phyloP scores from a whole-genome alignment of 768 basidiomycete genomes.

The Pleurotus cornucopiae region DNA sequence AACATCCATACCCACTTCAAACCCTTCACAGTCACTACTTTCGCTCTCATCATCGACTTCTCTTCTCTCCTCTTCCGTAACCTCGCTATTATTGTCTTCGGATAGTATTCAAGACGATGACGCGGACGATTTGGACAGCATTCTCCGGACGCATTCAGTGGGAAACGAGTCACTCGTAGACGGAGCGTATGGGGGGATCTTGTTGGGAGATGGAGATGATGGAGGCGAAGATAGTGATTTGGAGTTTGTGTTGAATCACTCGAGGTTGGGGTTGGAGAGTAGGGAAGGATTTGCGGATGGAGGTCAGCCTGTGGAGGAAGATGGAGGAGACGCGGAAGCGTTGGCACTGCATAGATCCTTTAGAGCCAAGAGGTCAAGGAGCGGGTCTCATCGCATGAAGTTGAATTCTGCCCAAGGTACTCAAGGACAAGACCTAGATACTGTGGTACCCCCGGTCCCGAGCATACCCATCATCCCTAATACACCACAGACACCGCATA shows the following conservation, averaged over 20 bases:
- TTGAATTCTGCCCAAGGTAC: not conserved
- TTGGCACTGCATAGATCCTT: constrained; percentile 16
- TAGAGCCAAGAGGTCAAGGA: constrained; percentile 18
- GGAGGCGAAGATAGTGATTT: constrained; percentile 14
- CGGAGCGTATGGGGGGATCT: constrained; percentile 30
- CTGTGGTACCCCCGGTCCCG: not conserved
- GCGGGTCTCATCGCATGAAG: constrained; percentile 19
- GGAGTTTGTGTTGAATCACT: constrained; percentile 7
- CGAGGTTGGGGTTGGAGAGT: not conserved
- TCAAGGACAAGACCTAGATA: too few relatives aligned
- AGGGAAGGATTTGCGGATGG: not conserved
- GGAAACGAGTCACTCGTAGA: constrained; percentile 32
- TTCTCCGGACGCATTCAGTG: constrained; percentile 1
- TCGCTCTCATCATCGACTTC: too few relatives aligned
- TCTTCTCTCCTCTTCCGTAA: too few relatives aligned
- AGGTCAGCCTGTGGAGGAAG: not conserved
- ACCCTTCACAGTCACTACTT: too few relatives aligned
- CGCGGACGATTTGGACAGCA: constrained; percentile 8
- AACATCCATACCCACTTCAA: too few relatives aligned
- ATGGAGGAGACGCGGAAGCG: constrained; percentile 10
- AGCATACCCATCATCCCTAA: not conserved
- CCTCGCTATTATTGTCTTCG: too few relatives aligned
- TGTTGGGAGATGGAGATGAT: constrained; percentile 19
- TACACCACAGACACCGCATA: constrained; percentile 1
- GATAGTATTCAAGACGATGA: constrained; percentile 15